These are phyloP conservation scores for Pseudonitzschia delicatissima DNA, from an alignment of 108 stramenopile genomes.

Conservation along the genomic window DNA sequence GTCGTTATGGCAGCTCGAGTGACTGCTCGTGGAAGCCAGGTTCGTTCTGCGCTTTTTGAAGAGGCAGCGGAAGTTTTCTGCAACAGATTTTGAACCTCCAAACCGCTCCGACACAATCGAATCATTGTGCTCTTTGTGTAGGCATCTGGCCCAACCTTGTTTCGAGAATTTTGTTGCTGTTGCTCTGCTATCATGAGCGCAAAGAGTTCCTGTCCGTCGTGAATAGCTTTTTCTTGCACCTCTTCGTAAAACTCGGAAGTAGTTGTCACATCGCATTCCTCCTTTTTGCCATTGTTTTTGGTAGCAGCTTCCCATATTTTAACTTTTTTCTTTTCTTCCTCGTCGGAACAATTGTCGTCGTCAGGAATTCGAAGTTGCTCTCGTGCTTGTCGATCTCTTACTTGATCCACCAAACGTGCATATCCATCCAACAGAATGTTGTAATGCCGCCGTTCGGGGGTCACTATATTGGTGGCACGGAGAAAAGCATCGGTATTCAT, in stretches of 20 bases:
- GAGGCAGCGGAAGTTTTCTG: slow-evolving; percentile 14
- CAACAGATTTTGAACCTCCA: slow-evolving; percentile 44
- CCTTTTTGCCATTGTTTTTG: background rate
- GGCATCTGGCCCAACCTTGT: slow-evolving; percentile 42
- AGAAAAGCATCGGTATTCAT: background rate
- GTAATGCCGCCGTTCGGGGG: slow-evolving; percentile 60
- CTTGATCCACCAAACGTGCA: slow-evolving; percentile 8
- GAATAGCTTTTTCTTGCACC: slow-evolving; percentile 2
- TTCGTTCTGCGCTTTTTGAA: background rate
- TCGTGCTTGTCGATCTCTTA: background rate
- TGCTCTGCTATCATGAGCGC: slow-evolving; percentile 3
- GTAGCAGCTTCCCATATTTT: background rate
- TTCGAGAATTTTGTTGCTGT: slow-evolving; percentile 26
- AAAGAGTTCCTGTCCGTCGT: slow-evolving; percentile 1
- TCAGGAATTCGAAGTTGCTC: background rate
- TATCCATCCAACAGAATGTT: slow-evolving; percentile 77
- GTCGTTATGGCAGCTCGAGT: slow-evolving; percentile 56
- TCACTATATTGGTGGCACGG: slow-evolving; percentile 5
- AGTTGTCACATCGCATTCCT: background rate
- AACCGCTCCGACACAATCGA: slow-evolving; percentile 39
- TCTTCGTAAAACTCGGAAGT: background rate
- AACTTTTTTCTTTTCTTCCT: background rate
- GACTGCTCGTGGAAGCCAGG: slow-evolving; percentile 38
- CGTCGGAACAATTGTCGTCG: background rate
- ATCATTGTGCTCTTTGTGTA: slow-evolving; percentile 69